Conservation (phyloP, 257 asterid genomes). For the Primulina tabacum region DNA sequence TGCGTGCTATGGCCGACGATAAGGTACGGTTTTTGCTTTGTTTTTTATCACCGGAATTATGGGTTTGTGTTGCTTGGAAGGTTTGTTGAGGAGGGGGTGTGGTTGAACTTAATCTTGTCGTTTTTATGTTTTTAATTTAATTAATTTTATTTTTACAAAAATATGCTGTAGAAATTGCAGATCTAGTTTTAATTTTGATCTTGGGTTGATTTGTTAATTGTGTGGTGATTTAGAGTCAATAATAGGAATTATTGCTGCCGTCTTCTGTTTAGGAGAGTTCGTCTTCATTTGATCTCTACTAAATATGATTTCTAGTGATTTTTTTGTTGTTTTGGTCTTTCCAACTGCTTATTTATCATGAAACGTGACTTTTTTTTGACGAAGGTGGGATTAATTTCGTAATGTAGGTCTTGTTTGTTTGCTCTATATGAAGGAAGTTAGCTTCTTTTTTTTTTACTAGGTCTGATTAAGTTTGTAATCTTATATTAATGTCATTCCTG, state of each 20-base stretch:
- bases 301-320: too few species aligned
- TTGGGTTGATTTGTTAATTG: background rate
- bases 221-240: background rate
- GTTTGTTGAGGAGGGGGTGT: background rate
- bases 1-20: conserved; percentile 44
- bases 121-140: background rate
- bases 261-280: background rate
- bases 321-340: background rate
- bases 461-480: background rate
- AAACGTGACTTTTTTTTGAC: background rate
- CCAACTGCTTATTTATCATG: background rate
- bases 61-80: conserved; percentile 1
- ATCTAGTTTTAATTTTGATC: conserved; percentile 15
- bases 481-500: background rate
- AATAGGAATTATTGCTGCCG: background rate
- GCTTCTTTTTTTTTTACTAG: background rate
- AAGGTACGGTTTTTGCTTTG: conserved; percentile 32
- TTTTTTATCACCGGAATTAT: too few species aligned
- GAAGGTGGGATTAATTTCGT: background rate
- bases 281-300: background rate
- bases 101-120: too few species aligned
- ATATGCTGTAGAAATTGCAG: conserved; percentile 20
- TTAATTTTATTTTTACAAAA: background rate
- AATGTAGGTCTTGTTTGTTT: background rate
- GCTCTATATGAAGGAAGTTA: background rate